A percentile compares a stretch with the other conserved stretches of the same genome.
phyloP scores from a whole-genome alignment of 345 rosid genomes.

The Xanthoceras sorbifolium region DNA sequence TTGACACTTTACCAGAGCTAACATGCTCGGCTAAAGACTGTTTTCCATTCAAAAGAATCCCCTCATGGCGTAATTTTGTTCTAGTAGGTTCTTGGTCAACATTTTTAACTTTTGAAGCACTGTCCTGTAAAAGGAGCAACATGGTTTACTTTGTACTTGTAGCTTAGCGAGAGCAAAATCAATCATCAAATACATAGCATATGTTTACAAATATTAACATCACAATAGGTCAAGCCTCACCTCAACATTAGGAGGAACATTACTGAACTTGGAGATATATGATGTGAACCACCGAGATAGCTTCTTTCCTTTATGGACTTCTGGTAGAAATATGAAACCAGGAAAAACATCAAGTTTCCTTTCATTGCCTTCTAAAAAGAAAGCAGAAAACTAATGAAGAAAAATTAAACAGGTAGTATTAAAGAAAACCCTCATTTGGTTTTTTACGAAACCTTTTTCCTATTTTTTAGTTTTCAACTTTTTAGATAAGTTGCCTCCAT shows the following conservation, averaged over 20 bases:
- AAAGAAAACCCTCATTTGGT: neutral
- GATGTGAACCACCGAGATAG: conserved; percentile 61
- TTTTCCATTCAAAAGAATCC: conserved; percentile 25
- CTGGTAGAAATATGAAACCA: conserved; percentile 30
- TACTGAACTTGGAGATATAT: conserved; percentile 44
- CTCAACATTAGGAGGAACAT: conserved; percentile 44
- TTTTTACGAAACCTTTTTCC: neutral
- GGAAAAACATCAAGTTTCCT: conserved; percentile 8
- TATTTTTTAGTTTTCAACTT: too few species aligned
- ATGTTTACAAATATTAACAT: conserved; percentile 8
- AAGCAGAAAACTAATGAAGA: neutral
- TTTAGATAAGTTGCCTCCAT: neutral
- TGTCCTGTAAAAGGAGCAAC: conserved; percentile 42
- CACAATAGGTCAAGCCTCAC: conserved; percentile 27
- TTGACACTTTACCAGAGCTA: conserved; percentile 40
- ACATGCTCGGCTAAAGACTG: conserved; percentile 33
- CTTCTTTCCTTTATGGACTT: conserved; percentile 54
- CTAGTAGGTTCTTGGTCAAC: conserved; percentile 30
- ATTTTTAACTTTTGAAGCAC: conserved; percentile 31
- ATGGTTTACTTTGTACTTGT: conserved; percentile 5
- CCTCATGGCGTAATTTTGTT: conserved; percentile 28
- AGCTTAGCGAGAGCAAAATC: conserved; percentile 6
- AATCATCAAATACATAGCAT: conserved; percentile 5
- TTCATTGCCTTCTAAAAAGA: neutral
- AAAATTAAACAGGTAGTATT: too few species aligned